These are phyloP conservation scores for Craterostigma plantagineum DNA, from an alignment of 257 asterid species.

Conservation along the genomic window DNA sequence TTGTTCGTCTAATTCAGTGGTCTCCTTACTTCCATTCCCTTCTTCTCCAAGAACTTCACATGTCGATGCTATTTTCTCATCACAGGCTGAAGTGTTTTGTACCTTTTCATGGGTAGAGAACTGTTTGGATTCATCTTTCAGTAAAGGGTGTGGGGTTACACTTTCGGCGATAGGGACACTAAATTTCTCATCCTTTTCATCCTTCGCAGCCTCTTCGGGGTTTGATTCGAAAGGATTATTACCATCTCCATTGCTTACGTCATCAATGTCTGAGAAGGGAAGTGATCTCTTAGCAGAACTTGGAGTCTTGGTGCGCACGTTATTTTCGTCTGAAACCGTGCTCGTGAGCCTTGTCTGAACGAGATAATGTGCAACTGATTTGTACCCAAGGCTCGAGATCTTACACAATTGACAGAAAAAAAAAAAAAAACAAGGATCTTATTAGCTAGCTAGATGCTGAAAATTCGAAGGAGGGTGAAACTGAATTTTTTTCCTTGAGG, in stretches of 20 bases:
- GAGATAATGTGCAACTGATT: conserved; percentile 93
- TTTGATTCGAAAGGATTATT: not conserved
- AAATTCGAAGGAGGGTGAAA: not conserved
- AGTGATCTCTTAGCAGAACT: conserved; percentile 57
- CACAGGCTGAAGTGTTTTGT: conserved; percentile 5
- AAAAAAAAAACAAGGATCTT: not conserved
- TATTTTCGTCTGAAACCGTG: conserved; percentile 17
- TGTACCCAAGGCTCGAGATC: conserved; percentile 62
- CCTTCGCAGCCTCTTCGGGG: conserved; percentile 3
- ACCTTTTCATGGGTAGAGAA: conserved; percentile 12
- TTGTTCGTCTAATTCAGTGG: conserved; percentile 3
- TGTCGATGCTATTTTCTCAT: conserved; percentile 3
- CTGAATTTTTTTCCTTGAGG: not conserved
- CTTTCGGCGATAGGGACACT: not conserved
- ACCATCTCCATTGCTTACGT: conserved; percentile 13
- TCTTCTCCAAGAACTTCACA: too few species aligned
- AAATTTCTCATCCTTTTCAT: conserved; percentile 8
- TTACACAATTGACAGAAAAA: conserved; percentile 11
- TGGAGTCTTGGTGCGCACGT: conserved; percentile 14
- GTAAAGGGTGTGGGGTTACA: too few species aligned
- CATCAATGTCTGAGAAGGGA: conserved; percentile 33
- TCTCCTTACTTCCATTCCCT: too few species aligned
- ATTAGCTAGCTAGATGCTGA: not conserved
- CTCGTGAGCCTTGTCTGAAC: conserved; percentile 47
- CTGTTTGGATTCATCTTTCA: conserved; percentile 6